Conservation (phyloP, 306 rosid genomes). For the Arachis hypogaea region DNA sequence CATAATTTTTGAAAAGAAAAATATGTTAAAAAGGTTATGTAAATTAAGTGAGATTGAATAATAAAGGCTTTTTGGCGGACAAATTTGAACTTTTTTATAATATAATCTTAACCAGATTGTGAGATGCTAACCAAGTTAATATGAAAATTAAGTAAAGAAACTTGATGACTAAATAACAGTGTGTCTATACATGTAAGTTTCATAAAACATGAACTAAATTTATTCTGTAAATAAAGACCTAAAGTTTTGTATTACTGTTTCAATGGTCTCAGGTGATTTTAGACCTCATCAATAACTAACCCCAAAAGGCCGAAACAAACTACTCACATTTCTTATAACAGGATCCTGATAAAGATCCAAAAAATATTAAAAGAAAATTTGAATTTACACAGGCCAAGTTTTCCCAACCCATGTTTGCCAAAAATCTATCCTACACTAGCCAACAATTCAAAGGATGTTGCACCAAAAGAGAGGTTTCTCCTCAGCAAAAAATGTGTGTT, state of each 20-base stretch:
- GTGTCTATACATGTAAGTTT: no score
- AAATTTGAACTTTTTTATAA: no score
- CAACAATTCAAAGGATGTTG: background rate
- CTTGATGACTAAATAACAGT: no score
- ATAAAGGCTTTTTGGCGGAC: no score
- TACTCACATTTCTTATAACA: background rate
- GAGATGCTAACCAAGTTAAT: no score
- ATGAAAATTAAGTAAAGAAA: no score
- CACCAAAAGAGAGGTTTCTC: slow-evolving; percentile 12
- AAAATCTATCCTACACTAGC: background rate
- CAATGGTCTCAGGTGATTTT: background rate
- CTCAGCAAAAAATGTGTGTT: slow-evolving; percentile 2
- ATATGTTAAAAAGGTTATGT: no score
- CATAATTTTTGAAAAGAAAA: no score
- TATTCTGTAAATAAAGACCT: no score
- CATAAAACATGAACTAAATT: no score
- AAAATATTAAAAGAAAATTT: background rate
- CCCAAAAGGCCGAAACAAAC: background rate
- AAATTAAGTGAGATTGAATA: no score
- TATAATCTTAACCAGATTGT: no score
- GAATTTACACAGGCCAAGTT: background rate
- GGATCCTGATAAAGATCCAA: background rate
- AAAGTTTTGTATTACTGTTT: background rate
- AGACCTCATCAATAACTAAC: background rate
- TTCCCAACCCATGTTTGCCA: slow-evolving; percentile 1